Percentiles rank a stretch among this genome's conserved stretches.
These are phyloP conservation scores for Hydrangea macrophylla DNA, from an alignment of 148 eudicot genomes.

Conservation along the genomic window DNA sequence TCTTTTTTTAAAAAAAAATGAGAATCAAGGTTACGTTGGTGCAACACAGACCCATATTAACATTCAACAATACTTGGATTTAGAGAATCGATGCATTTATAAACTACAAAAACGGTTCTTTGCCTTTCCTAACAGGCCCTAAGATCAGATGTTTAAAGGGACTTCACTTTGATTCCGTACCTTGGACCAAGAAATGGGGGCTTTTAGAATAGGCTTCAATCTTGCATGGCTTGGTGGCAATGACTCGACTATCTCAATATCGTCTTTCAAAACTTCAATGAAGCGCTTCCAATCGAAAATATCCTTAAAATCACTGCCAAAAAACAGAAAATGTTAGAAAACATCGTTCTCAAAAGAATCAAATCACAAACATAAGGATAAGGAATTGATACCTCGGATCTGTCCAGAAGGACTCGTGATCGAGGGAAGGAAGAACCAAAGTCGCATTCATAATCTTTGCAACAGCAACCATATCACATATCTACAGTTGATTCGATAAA, in stretches of 20 bases:
- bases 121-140: too few species aligned
- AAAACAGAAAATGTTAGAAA: background rate
- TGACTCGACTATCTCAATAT: slow-evolving; percentile 44
- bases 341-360: background rate
- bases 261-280: slow-evolving; percentile 46
- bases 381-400: slow-evolving; percentile 88
- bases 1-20: too few species aligned
- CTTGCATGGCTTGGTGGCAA: slow-evolving; percentile 38
- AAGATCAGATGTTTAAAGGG: background rate
- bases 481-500: slow-evolving; percentile 28
- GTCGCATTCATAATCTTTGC: slow-evolving; percentile 76
- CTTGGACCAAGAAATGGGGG: slow-evolving; percentile 81
- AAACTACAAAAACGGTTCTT: too few species aligned
- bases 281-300: slow-evolving; percentile 67
- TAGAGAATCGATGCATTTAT: too few species aligned
- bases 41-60: too few species aligned
- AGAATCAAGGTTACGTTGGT: too few species aligned
- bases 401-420: slow-evolving; percentile 70
- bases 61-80: too few species aligned
- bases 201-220: slow-evolving; percentile 36
- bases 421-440: slow-evolving; percentile 64
- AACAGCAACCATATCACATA: slow-evolving; percentile 75
- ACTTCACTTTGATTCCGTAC: slow-evolving; percentile 13
- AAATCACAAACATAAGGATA: background rate
- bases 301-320: slow-evolving; percentile 61